phyloP scores from a whole-genome alignment of 2,329 filamentous ascomycete genomes.

The Gaeumannomyces tritici region DNA sequence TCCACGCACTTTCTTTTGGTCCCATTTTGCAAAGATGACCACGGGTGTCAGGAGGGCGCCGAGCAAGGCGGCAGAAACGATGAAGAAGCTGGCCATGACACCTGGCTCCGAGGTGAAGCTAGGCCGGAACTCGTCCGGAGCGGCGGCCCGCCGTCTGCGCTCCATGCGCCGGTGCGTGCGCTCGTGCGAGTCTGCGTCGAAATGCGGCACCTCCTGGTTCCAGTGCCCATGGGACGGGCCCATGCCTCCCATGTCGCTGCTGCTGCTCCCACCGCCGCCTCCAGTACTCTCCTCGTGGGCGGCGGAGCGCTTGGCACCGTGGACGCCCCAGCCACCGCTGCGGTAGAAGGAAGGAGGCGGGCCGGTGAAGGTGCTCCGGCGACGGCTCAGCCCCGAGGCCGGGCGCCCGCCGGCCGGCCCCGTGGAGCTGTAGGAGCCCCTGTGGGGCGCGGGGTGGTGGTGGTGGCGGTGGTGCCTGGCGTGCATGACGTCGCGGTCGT shows the following conservation, averaged over 20 bases:
- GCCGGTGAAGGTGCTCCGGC: constrained; percentile 67
- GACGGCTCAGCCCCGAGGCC: constrained; percentile 69
- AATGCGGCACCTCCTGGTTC: constrained; percentile 59
- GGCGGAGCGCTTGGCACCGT: constrained; percentile 47
- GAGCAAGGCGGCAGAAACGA: constrained; percentile 36
- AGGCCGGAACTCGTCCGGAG: constrained; percentile 17
- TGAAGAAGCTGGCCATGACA: constrained; percentile 35
- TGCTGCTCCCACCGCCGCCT: constrained; percentile 6
- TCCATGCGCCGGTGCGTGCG: constrained; percentile 62
- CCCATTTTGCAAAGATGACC: constrained; percentile 22
- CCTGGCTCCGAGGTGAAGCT: constrained; percentile 28
- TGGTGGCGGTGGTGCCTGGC: constrained; percentile 21
- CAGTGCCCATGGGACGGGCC: constrained; percentile 40
- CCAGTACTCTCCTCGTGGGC: constrained; percentile 36
- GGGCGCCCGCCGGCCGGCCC: constrained; percentile 65
- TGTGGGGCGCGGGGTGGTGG: constrained; percentile 17
- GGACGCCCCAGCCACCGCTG: constrained; percentile 66
- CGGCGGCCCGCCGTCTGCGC: constrained; percentile 23
- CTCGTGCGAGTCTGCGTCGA: constrained; percentile 64
- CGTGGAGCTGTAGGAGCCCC: constrained; percentile 45
- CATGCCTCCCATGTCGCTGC: constrained; percentile 37
- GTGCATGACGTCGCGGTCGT: constrained; percentile 63
- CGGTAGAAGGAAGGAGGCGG: constrained; percentile 86
- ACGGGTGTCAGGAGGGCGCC: constrained; percentile 36
- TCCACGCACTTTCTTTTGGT: constrained; percentile 13